Conservation (phyloP, 768 basidiomycete genomes). For the Daedaleopsis sinensis region DNA sequence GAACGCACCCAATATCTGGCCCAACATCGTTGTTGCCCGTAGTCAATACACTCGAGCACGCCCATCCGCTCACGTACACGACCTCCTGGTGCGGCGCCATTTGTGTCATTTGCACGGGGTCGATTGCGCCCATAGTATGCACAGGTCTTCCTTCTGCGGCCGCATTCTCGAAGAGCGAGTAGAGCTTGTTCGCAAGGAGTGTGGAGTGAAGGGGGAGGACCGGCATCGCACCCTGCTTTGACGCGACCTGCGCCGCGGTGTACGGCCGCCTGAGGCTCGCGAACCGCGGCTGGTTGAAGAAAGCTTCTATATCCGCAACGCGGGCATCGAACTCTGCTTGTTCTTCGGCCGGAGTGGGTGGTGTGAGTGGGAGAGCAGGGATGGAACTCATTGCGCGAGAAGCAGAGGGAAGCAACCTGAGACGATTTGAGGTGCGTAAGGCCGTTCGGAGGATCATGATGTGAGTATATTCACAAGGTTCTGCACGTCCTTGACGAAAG, state of each 20-base stretch:
- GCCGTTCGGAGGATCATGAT: slow-evolving; percentile 15
- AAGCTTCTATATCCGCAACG: slow-evolving; percentile 64
- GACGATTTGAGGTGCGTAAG: slow-evolving; percentile 5
- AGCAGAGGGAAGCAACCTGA: slow-evolving; percentile 7
- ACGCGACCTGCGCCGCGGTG: slow-evolving; percentile 74
- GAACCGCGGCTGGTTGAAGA: slow-evolving; percentile 80
- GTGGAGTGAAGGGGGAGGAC: slow-evolving; percentile 76
- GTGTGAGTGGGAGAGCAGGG: slow-evolving; percentile 53
- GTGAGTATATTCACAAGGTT: neutral
- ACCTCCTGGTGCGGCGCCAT: slow-evolving; percentile 87
- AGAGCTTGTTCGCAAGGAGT: slow-evolving; percentile 87
- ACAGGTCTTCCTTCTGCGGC: slow-evolving; percentile 69
- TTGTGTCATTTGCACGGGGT: slow-evolving; percentile 94
- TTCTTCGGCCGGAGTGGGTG: slow-evolving; percentile 63
- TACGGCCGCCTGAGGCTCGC: slow-evolving; percentile 76
- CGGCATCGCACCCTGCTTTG: slow-evolving; percentile 88
- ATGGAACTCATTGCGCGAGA: slow-evolving; percentile 20
- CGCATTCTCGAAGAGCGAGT: slow-evolving; percentile 61
- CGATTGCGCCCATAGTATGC: slow-evolving; percentile 92
- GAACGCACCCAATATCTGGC: slow-evolving; percentile 78
- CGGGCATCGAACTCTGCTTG: slow-evolving; percentile 59
- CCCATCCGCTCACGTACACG: slow-evolving; percentile 94
- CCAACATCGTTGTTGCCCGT: slow-evolving; percentile 92
- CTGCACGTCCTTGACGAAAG: neutral
- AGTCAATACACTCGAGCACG: slow-evolving; percentile 81